Base-by-base conservation (phyloP, 2,329 filamentous ascomycete species). In the Aspergillus fructus region DNA sequence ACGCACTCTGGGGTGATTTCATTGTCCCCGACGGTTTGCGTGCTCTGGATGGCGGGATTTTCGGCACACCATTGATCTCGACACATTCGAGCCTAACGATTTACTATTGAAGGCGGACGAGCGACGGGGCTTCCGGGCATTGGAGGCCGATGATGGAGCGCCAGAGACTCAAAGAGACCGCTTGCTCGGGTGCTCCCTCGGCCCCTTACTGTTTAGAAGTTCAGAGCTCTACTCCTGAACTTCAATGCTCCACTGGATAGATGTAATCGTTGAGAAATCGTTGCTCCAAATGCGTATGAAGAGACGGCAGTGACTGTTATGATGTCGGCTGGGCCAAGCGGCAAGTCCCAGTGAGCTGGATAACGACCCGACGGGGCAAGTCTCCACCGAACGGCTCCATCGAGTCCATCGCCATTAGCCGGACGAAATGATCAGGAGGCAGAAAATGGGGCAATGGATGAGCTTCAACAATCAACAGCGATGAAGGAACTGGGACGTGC, bases 311-410 rank as follows among this genome's bases (percentile, higher is more conserved):
- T 11, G 27, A 30, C 9, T 30, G 27, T 30, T 30, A 11, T 30
- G 27, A 11, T 30, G 27, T 5, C 12, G 19, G 6, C 33, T 40
- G 9, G 7, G 19, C 27, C 15, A 17, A n/a, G 23, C 39, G 23
- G 27, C 9, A 17, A 24, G 30, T 53, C n/a, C 51, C 51, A 53
- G 51, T 19, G 42, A 30, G 41, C 42, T 47, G 51, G 51, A 47
- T 40, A 11, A 17, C 15, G 39, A 51, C 13, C 15, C 34, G 8
- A 43, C 42, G n/a, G 50, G 51, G 33, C n/a, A 5, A 17, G 51
- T 45, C 51, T 37, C 51, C 51, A 53, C 51, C 21, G 41, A 43
- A 17, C 30, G 17, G 24, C 24, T 40, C 49, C 37, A 48, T 33
- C 27, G 27, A 30, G 27, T 30, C 39, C 39, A 50, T 46, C 27